Evolutionary conservation across 2,329 filamentous ascomycete genomes (phyloP).

Genomic region (Bipolaris bicolor): DNA sequence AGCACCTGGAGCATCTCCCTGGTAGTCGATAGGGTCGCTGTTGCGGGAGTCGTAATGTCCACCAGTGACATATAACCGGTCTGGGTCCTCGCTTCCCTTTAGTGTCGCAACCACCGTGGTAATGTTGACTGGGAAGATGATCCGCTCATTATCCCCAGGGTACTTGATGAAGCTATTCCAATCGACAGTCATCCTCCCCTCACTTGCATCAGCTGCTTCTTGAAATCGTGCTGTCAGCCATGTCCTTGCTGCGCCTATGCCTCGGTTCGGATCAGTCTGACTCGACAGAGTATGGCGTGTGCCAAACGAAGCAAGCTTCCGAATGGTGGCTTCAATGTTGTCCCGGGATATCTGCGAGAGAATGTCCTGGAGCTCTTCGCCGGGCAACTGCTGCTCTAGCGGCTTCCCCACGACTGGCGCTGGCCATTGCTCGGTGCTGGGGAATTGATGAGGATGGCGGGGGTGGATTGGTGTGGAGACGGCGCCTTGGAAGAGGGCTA

Average conservation of each 20-base stretch:
- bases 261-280: slow-evolving; percentile 56
- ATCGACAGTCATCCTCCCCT: slow-evolving; percentile 57
- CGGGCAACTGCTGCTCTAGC: slow-evolving; percentile 46
- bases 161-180: slow-evolving; percentile 57
- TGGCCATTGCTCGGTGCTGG: slow-evolving; percentile 44
- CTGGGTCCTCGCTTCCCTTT: slow-evolving; percentile 55
- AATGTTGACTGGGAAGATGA: slow-evolving; percentile 58
- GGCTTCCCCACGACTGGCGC: slow-evolving; percentile 36
- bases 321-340: slow-evolving; percentile 57
- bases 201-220: slow-evolving; percentile 52
- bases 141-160: slow-evolving; percentile 44
- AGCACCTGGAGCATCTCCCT: slow-evolving; percentile 59
- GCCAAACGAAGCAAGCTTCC: slow-evolving; percentile 59
- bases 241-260: slow-evolving; percentile 62
- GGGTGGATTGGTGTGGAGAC: slow-evolving; percentile 22
- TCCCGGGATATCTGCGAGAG: slow-evolving; percentile 47
- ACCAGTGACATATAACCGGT: slow-evolving; percentile 58
- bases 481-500: slow-evolving; percentile 8
- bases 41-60: slow-evolving; percentile 62
- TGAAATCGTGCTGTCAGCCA: slow-evolving; percentile 59
- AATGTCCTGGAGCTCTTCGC: slow-evolving; percentile 47
- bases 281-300: slow-evolving; percentile 61
- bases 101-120: slow-evolving; percentile 56
- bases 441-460: slow-evolving; percentile 16
- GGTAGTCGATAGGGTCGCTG: slow-evolving; percentile 56